phyloP scores from a whole-genome alignment of 805 yeast species.

The Saturnispora mendoncae region DNA sequence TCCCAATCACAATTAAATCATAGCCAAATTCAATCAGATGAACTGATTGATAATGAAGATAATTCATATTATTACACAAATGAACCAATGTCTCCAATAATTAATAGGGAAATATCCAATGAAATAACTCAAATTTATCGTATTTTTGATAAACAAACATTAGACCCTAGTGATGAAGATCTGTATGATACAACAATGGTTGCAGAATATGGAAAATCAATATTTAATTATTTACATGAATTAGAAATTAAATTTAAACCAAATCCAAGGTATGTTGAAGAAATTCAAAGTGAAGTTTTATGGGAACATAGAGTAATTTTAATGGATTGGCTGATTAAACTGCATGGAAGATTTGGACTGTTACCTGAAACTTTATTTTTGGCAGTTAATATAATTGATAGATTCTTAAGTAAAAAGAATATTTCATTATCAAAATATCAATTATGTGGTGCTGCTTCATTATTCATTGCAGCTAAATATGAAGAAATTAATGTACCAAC shows the following conservation, averaged over 20 bases:
- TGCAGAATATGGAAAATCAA: slow-evolving; percentile 81
- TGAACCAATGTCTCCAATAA: slow-evolving; percentile 52
- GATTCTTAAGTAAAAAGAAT: slow-evolving; percentile 62
- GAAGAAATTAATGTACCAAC: slow-evolving; percentile 91
- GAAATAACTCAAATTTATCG: slow-evolving; percentile 45
- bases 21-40: too few species aligned
- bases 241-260: slow-evolving; percentile 68
- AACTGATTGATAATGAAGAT: slow-evolving; percentile 13
- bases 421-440: slow-evolving; percentile 83
- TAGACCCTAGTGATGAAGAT: slow-evolving; percentile 76
- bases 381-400: slow-evolving; percentile 77
- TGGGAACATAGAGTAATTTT: slow-evolving; percentile 73
- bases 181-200: slow-evolving; percentile 85
- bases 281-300: slow-evolving; percentile 61
- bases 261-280: slow-evolving; percentile 63
- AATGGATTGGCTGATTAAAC: slow-evolving; percentile 86
- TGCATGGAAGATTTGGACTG: slow-evolving; percentile 72
- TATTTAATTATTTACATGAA: slow-evolving; percentile 68
- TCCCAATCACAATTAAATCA: too few species aligned
- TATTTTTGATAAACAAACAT: slow-evolving; percentile 39
- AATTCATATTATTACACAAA: slow-evolving; percentile 16
- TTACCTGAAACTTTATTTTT: slow-evolving; percentile 78
- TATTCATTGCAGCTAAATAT: slow-evolving; percentile 87
- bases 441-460: slow-evolving; percentile 84
- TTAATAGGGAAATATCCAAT: slow-evolving; percentile 38